A percentile compares a stretch with the other conserved stretches of the same genome.
phyloP scores from a whole-genome alignment of 202 grass and related monocot species.

The Schoenoplectus tabernaemontani region DNA sequence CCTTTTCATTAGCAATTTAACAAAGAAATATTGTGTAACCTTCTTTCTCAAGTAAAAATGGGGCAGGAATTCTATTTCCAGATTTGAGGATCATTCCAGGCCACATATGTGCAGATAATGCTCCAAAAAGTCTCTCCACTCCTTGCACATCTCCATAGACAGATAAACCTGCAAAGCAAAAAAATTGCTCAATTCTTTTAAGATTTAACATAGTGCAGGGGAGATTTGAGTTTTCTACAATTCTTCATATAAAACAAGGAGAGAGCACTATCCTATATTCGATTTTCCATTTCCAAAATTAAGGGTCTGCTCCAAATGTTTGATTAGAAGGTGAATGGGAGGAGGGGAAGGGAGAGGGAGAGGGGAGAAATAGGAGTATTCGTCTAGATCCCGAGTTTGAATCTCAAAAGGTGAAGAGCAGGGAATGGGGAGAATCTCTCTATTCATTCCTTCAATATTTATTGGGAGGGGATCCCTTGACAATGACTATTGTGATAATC shows the following conservation, averaged over 20 bases:
- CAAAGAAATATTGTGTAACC: slow-evolving; percentile 30
- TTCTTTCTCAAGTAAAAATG: slow-evolving; percentile 70
- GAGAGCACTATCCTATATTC: neutral
- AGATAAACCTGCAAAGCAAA: slow-evolving; percentile 51
- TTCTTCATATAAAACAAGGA: neutral
- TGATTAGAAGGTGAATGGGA: neutral
- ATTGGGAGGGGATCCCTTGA: too few species aligned
- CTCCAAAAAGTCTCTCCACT: slow-evolving; percentile 73
- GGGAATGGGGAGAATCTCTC: neutral
- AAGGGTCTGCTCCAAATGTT: neutral
- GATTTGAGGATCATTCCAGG: slow-evolving; percentile 95
- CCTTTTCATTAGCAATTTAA: too few species aligned
- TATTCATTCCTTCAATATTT: neutral
- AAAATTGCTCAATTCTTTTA: neutral
- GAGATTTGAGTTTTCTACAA: neutral
- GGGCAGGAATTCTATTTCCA: slow-evolving; percentile 55
- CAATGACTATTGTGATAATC: too few species aligned
- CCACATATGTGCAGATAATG: slow-evolving; percentile 92
- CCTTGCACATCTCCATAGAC: slow-evolving; percentile 96
- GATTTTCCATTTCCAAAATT: neutral
- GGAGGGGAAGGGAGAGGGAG: neutral
- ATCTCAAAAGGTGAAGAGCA: neutral
- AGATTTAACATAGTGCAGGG: neutral
- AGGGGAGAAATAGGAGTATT: neutral
- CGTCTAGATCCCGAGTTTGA: neutral